A percentile compares a stretch with the other conserved stretches of the same genome.
Conservation (phyloP, 192 early-diverging fungal genomes). For the Backusella morwellensis region DNA sequence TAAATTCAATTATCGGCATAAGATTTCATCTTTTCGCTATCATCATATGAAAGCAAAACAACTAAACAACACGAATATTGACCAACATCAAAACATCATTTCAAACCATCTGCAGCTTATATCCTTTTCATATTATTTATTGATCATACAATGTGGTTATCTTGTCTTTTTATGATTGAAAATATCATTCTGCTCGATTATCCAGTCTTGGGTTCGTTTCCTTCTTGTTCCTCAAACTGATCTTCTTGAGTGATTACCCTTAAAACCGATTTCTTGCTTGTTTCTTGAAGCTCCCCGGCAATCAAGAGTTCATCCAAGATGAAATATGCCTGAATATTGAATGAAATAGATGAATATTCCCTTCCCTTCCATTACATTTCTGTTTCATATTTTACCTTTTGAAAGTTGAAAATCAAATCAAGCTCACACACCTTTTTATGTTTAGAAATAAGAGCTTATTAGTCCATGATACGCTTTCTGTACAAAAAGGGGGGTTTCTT, state of each 20-base stretch:
- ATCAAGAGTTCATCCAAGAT: conserved; percentile 86
- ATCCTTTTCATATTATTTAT: not conserved
- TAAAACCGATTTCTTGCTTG: conserved; percentile 81
- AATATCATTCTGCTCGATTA: conserved; percentile 9
- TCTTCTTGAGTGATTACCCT: conserved; percentile 75
- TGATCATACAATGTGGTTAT: not conserved
- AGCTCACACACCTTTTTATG: conserved; percentile 79
- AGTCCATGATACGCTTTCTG: not conserved
- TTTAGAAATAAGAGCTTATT: not conserved
- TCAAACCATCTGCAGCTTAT: not conserved
- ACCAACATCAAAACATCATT: no score
- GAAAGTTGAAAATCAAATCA: conserved; percentile 98
- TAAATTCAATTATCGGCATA: no score
- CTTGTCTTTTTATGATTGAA: not conserved
- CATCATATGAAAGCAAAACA: no score
- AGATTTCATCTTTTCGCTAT: no score
- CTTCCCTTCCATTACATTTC: not conserved
- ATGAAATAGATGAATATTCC: not conserved
- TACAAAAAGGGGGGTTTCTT: not conserved
- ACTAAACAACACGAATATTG: no score
- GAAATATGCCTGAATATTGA: conserved; percentile 64
- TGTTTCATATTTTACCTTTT: conserved; percentile 47
- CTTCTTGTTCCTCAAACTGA: conserved; percentile 69
- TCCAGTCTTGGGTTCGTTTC: conserved; percentile 65
- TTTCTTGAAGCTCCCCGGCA: conserved; percentile 93